phyloP scores from a whole-genome alignment of 192 early-diverging fungal genomes.

The Linnemannia zychae region DNA sequence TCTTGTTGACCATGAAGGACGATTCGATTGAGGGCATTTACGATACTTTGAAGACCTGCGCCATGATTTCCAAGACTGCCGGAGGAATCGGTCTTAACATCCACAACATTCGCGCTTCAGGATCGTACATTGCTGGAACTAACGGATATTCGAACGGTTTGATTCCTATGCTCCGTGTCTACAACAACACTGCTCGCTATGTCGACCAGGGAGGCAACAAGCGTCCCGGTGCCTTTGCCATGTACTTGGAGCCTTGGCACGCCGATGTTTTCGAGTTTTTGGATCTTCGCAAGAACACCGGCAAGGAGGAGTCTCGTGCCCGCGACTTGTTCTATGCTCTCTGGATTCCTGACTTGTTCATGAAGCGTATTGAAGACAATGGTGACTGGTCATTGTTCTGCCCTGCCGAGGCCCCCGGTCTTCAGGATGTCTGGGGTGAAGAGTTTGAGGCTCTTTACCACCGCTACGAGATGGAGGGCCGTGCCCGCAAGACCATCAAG shows the following conservation, averaged over 20 bases:
- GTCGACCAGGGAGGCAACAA: constrained; percentile 99
- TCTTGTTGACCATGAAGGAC: constrained; percentile 95
- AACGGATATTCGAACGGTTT: constrained; percentile 98
- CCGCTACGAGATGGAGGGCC: constrained; percentile 87
- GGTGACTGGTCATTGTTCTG: constrained; percentile 97
- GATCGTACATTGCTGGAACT: constrained; percentile 98
- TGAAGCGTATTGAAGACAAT: constrained; percentile 95
- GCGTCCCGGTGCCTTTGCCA: constrained; percentile 97
- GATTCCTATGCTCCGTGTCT: constrained; percentile 98
- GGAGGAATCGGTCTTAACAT: constrained; percentile 98
- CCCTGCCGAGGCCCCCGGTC: constrained; percentile 92
- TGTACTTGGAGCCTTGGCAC: constrained; percentile 99
- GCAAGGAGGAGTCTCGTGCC: constrained; percentile 97
- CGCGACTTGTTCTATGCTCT: constrained; percentile 98
- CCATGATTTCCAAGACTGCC: constrained; percentile 98
- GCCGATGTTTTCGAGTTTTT: constrained; percentile 97
- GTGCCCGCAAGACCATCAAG: constrained; percentile 91
- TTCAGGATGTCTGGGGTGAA: constrained; percentile 94
- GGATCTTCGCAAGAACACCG: constrained; percentile 97
- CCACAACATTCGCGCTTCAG: constrained; percentile 95
- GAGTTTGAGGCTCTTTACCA: constrained; percentile 90
- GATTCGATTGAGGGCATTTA: constrained; percentile 99
- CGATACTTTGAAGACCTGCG: constrained; percentile 96
- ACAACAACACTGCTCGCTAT: constrained; percentile 98
- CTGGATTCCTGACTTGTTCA: constrained; percentile 98